These are phyloP conservation scores for Myrica gale DNA, from an alignment of 306 rosid genomes.

Conservation along the genomic window DNA sequence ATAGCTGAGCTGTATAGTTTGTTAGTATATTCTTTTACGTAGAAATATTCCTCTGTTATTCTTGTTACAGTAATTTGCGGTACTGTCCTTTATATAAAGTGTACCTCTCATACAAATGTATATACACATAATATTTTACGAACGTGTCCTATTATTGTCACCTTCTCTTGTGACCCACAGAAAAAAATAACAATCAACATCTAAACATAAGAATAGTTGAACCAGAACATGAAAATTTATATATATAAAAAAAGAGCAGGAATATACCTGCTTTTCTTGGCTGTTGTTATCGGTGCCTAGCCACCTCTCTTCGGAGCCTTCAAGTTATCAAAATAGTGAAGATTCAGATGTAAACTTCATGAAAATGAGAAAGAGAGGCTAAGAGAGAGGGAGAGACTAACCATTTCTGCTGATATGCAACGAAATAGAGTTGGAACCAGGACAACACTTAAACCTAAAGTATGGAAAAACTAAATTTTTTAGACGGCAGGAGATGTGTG, in stretches of 20 bases:
- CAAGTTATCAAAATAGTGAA: background rate
- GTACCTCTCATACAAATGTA: too few species aligned
- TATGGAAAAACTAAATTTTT: too few species aligned
- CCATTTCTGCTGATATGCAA: background rate
- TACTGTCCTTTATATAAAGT: too few species aligned
- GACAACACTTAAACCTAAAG: too few species aligned
- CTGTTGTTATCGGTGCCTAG: slow-evolving; percentile 33
- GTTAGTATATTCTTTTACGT: too few species aligned
- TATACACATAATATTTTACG: too few species aligned
- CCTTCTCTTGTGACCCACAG: slow-evolving; percentile 39
- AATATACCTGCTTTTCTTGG: slow-evolving; percentile 49
- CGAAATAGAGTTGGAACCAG: too few species aligned
- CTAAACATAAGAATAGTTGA: background rate
- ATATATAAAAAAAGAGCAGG: background rate
- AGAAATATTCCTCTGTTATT: too few species aligned
- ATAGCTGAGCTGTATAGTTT: too few species aligned
- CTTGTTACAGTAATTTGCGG: too few species aligned
- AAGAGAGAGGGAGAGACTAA: background rate
- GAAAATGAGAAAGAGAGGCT: background rate
- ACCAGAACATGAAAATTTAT: background rate
- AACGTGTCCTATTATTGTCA: too few species aligned
- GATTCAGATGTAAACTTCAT: background rate
- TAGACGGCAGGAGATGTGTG: too few species aligned
- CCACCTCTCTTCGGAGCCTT: slow-evolving; percentile 56
- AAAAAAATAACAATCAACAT: background rate